Base-by-base conservation (phyloP, 192 early-diverging fungal genomes). In the Lobosporangium transversale region DNA sequence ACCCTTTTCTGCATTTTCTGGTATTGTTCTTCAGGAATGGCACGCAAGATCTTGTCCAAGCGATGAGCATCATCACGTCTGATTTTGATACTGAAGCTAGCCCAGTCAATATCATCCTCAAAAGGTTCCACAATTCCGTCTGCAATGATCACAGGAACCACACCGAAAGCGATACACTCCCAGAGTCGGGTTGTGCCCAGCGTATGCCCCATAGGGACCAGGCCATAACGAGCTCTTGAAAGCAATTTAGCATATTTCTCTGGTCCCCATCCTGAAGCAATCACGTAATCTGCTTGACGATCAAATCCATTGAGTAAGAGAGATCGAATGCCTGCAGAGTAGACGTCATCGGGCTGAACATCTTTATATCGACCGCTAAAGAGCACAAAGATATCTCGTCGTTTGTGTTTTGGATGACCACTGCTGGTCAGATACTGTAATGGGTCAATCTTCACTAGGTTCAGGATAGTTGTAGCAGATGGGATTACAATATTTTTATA, bases 161-260 rank as follows among this genome's bases (percentile, higher is more conserved):
- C 84, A 7, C 83, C 83, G 70, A 82, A 85, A 0, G 83, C 83
- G 49, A 85, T 56, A 31, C 70, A 85, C 64, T 85, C 83, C 83
- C 83, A 85, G 3, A 85, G 45, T 18, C 80, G 62, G 0, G 74
- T 82, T 0, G 79, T 79, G 53, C 79, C 80, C 23, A 82, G 50
- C 15, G 80, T 79, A 66, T 81, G 81, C 14, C 78, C 80, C 74
- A 79, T 68, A 27, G 83, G 83, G 0, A 65, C 62, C 1, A 85
- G 62, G 5, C 83, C 80, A 54, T 78, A 85, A 17, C 75, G 69
- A 14, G 83, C 48, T 36, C 66, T 65, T 24, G 83, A 61, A 0
- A 85, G 48, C 40, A 70, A 58, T n/a, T 64, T 62, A n/a, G 76
- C 62, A 44, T 85, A 85, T 5, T 82, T 79, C 18, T 69, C 55